Evolutionary conservation across 2,329 filamentous ascomycete species (phyloP), one percentile per base, ranked within the genome.

Genomic region (Claviceps pazoutovae): DNA sequence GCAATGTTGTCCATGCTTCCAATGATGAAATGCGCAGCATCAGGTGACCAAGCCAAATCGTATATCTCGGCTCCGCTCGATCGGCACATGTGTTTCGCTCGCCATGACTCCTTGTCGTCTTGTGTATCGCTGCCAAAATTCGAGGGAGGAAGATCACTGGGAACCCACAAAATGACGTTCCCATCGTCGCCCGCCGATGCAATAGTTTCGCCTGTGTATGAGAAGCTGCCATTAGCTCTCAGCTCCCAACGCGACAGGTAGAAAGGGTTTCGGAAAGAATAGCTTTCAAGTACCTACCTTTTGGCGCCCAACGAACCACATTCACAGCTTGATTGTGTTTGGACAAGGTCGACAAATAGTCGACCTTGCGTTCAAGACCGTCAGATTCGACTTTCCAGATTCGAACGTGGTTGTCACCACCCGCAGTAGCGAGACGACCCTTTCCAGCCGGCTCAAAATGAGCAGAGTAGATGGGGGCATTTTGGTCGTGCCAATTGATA

Each of bases 1-100:
- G 93, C 90, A 65, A 97, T 84, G 66, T 98, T 98, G 71, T 98
- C 93, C 90, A 98, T 97, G 71, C 93, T 97, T 41, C 93, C 93
- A 23, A 94, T 96, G 61, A 98, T 96, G 72, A 98, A 95, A 71
- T 94, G 93, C 41, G 83, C 74, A 41, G 87, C 89, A 67, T 98
- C 93, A n/a, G 94, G 94, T 48, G 93, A 97, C 94, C 93, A 98
- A 49, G 93, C 93, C 53, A 98, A 73, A 68, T 98, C 93, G 70
- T 98, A 98, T 59, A 98, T 97, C 67, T 98, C 93, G 11, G 90
- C 88, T 38, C 90, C 91, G 56, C 86, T 88, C 46, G 90, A 95
- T 56, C 93, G 82, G 68, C 90, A 97, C 93, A 97, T 97, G 66
- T 95, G 88, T 71, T 95, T 97, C 56, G 91, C 86, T 56, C 91